These are phyloP conservation scores for Paramecium biaurelia DNA, from an alignment of 73 alveolate species.

Conservation along the genomic window DNA sequence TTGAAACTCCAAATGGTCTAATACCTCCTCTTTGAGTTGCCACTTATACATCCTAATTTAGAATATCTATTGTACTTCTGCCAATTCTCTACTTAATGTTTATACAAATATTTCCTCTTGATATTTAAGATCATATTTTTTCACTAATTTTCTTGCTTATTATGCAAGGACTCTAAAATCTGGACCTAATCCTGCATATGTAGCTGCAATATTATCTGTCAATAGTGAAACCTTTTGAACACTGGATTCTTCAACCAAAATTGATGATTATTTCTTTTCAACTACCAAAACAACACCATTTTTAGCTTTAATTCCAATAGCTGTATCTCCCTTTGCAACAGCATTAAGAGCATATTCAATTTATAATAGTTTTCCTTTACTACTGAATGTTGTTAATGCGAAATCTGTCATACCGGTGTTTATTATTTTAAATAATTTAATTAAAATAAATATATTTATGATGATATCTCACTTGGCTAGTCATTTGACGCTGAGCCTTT, in stretches of 20 bases:
- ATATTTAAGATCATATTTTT: conserved; percentile 75
- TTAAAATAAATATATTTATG: not conserved
- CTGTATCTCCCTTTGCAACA: conserved; percentile 93
- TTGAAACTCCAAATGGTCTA: conserved; percentile 95
- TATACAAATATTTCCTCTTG: conserved; percentile 85
- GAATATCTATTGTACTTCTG: conserved; percentile 54
- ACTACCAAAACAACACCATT: conserved; percentile 94
- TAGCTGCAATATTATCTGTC: conserved; percentile 82
- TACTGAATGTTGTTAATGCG: conserved; percentile 84
- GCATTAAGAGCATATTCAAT: conserved; percentile 92
- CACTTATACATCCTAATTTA: conserved; percentile 75
- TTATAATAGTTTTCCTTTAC: conserved; percentile 84
- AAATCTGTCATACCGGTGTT: conserved; percentile 50
- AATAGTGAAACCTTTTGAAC: conserved; percentile 74
- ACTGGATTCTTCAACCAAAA: conserved; percentile 88
- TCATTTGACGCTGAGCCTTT: not conserved
- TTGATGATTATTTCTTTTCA: conserved; percentile 87
- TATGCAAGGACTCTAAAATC: conserved; percentile 84
- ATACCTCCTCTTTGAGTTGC: conserved; percentile 95
- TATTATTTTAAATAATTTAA: not conserved
- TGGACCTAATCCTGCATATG: conserved; percentile 92
- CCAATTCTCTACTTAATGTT: conserved; percentile 79
- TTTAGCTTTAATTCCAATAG: conserved; percentile 87
- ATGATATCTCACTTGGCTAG: not conserved
- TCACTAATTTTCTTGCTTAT: conserved; percentile 87